A percentile compares a stretch with the other conserved stretches of the same genome.
These are phyloP conservation scores for Mortierella alpina DNA, from an alignment of 192 early-diverging fungal species.

Conservation along the genomic window DNA sequence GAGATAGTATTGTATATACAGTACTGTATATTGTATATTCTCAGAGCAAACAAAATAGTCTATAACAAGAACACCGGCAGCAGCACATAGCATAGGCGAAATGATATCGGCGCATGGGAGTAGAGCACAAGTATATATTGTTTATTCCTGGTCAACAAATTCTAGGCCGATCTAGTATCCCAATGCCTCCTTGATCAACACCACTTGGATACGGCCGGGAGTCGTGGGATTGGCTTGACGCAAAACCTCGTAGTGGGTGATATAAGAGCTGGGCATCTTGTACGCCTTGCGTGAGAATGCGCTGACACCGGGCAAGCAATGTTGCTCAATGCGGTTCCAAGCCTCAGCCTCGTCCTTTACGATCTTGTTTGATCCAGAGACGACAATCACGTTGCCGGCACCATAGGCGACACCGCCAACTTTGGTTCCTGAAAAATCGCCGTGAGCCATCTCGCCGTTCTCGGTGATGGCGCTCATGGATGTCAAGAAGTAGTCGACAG, in stretches of 20 bases:
- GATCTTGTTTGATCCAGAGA: slow-evolving; percentile 49
- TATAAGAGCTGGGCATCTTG: slow-evolving; percentile 20
- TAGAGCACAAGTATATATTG: too few relatives aligned
- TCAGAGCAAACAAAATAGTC: too few relatives aligned
- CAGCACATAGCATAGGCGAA: too few relatives aligned
- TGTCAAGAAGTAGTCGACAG: slow-evolving; percentile 38
- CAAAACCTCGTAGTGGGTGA: slow-evolving; percentile 33
- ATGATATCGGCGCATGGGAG: too few relatives aligned
- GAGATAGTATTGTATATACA: too few relatives aligned
- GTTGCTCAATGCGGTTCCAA: slow-evolving; percentile 5
- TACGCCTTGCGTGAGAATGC: slow-evolving; percentile 27
- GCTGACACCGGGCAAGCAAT: slow-evolving; percentile 18
- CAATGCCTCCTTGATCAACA: slow-evolving; percentile 42
- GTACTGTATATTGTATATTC: too few relatives aligned
- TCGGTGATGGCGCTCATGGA: slow-evolving; percentile 43
- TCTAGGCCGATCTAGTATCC: slow-evolving; percentile 19
- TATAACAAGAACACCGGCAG: too few relatives aligned
- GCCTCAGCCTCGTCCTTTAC: slow-evolving; percentile 50
- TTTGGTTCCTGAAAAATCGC: slow-evolving; percentile 30
- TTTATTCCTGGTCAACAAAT: too few relatives aligned
- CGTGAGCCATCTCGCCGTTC: slow-evolving; percentile 22
- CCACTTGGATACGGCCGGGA: slow-evolving; percentile 21
- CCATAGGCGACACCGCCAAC: slow-evolving; percentile 26
- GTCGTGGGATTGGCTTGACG: background rate
- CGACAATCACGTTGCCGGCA: slow-evolving; percentile 22